These are phyloP conservation scores for Colletotrichum coccodes DNA, from an alignment of 2,329 filamentous ascomycete genomes.

Conservation along the genomic window DNA sequence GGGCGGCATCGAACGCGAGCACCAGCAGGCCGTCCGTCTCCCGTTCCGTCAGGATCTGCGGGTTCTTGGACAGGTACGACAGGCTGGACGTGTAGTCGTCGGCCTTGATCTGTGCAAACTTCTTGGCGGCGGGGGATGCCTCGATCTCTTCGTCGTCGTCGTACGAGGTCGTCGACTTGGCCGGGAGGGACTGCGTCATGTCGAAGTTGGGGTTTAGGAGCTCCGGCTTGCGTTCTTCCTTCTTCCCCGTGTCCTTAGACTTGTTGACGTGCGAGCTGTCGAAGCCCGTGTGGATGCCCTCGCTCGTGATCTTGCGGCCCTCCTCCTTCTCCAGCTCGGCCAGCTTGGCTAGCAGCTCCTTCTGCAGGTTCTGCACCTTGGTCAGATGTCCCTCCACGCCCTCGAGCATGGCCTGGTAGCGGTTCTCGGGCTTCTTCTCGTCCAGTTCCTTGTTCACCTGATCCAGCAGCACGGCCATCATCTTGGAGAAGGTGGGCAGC, in stretches of 20 bases:
- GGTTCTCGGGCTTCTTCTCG: constrained; percentile 73
- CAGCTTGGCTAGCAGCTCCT: constrained; percentile 78
- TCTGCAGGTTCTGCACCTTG: constrained; percentile 83
- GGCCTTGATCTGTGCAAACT: constrained; percentile 82
- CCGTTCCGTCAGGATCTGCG: constrained; percentile 80
- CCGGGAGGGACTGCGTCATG: constrained; percentile 31
- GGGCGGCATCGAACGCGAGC: constrained; percentile 89
- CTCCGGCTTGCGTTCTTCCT: constrained; percentile 68
- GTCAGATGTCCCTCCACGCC: constrained; percentile 81
- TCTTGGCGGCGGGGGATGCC: constrained; percentile 79
- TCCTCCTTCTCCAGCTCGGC: constrained; percentile 87
- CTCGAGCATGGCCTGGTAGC: constrained; percentile 79
- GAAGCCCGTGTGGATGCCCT: constrained; percentile 88
- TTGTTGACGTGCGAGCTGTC: constrained; percentile 86
- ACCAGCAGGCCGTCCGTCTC: constrained; percentile 93
- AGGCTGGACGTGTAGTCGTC: constrained; percentile 79
- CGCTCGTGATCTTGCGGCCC: constrained; percentile 91
- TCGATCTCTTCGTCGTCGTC: constrained; percentile 80
- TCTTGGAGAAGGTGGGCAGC: constrained; percentile 89
- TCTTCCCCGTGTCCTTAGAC: constrained; percentile 55
- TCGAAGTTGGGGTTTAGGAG: constrained; percentile 76
- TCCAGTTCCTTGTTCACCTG: constrained; percentile 89
- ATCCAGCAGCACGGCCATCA: constrained; percentile 97
- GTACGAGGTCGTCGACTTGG: constrained; percentile 54
- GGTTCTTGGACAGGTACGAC: constrained; percentile 82